Evolutionary conservation across 306 rosid species (phyloP).

Genomic region (cucumber (Cucumis sativus)): Cucumber_9930_V3 NC_026659.2:1450501-1451000

Average conservation of each 20-base stretch:
- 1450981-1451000: not conserved
- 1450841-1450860: not conserved
- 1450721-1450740: not conserved
- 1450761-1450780: not conserved
- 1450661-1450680: not conserved
- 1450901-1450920: not conserved
- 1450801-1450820: not conserved
- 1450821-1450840: not conserved
- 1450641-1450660: not conserved
- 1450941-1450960: not conserved
- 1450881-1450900: not conserved
- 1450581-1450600: not conserved
- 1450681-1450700: not conserved
- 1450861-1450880: not conserved
- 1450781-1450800: not conserved
- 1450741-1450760: not conserved
- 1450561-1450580: not conserved
- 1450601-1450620: not conserved
- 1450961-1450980: not conserved
- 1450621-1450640: not conserved
- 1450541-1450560: not conserved
- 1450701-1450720: not conserved
- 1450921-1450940: not conserved
- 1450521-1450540: not conserved
- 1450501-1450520: not conserved